Evolutionary conservation across 371 early-diverging fungal species (phyloP).

Genomic region (Phascolomyces articulosus): DNA sequence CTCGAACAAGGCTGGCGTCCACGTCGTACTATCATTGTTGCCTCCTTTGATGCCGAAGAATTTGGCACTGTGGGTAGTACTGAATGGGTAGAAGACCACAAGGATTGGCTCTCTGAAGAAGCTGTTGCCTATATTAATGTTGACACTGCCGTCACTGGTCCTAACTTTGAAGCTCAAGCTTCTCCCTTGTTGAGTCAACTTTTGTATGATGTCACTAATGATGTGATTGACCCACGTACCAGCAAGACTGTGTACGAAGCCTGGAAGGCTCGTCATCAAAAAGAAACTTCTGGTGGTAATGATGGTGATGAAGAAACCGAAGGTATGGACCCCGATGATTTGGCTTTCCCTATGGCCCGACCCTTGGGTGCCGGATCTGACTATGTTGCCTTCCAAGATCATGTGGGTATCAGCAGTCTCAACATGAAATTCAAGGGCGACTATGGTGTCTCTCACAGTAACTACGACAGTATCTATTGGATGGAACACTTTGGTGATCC

Average conservation of each 20-base stretch:
- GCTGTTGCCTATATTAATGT: slow-evolving; percentile 68
- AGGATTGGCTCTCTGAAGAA: slow-evolving; percentile 52
- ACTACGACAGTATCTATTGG: slow-evolving; percentile 55
- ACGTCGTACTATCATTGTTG: slow-evolving; percentile 66
- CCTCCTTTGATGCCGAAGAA: slow-evolving; percentile 74
- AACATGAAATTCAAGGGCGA: slow-evolving; percentile 43
- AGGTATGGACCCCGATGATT: neutral
- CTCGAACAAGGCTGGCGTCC: slow-evolving; percentile 68
- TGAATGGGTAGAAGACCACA: slow-evolving; percentile 72
- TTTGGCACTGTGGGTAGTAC: slow-evolving; percentile 57
- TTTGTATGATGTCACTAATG: slow-evolving; percentile 53
- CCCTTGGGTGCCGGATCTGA: slow-evolving; percentile 53
- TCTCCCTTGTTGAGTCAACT: slow-evolving; percentile 56
- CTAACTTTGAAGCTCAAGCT: slow-evolving; percentile 48
- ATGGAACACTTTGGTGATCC: slow-evolving; percentile 60
- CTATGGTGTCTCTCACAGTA: slow-evolving; percentile 56
- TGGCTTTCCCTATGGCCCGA: slow-evolving; percentile 17
- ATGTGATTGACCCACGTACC: slow-evolving; percentile 52
- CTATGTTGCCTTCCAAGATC: slow-evolving; percentile 50
- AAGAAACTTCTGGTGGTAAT: too few species aligned
- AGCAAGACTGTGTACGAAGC: slow-evolving; percentile 53
- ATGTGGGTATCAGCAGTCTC: slow-evolving; percentile 54
- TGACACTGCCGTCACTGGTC: slow-evolving; percentile 56
- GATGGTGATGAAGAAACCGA: too few species aligned
- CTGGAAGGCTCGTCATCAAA: slow-evolving; percentile 30